Base-by-base conservation (phyloP, 2,329 filamentous ascomycete genomes). In the Exophiala dermatitidis region DNA sequence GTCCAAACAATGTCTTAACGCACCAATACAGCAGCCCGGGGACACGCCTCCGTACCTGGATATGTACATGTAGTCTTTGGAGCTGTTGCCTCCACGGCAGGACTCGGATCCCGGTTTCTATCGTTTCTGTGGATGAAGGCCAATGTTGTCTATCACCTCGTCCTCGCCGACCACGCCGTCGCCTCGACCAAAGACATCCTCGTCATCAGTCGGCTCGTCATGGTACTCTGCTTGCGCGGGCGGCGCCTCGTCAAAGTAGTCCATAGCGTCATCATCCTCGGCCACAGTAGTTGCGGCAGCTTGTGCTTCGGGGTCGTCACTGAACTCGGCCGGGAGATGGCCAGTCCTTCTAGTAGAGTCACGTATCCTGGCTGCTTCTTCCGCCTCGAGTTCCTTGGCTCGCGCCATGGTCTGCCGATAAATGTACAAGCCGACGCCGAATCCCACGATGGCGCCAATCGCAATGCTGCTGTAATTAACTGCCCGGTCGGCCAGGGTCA, bases 391-490 rank as follows among this genome's bases (percentile, higher is more conserved):
- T 60, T 77, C 68, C 58, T 71, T 70, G 30, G 74, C 73, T 48
- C 74, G 72, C 50, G 73, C 72, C 60, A 76, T 63, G 7, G 74
- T 77, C 80, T 65, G 77, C 63, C 78, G 79, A 73, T 95, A 98
- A 67, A 98, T 94, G 70, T 94, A 77, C 70, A 83, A 86, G 10
- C 89, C 91, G 2, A 93, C 90, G 29, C 74, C 78, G 26, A 85
- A 72, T 43, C 93, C 93, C 8, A 95, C 73, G 26, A 81, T 65
- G 46, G 81, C 79, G 30, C 88, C 86, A 53, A 90, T 69, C 9
- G 82, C 66, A 69, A 97, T 96, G 71, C 83, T 85, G 28, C 84
- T 69, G 68, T 95, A 95, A 71, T 93, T 95, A 64, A 97, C 75
- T 30, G 82, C 77, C 68, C 90, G 93, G 59, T 88, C 87, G 58